These are phyloP conservation scores for Naganishia vishniacii DNA, from an alignment of 768 basidiomycete genomes.

Conservation along the genomic window DNA sequence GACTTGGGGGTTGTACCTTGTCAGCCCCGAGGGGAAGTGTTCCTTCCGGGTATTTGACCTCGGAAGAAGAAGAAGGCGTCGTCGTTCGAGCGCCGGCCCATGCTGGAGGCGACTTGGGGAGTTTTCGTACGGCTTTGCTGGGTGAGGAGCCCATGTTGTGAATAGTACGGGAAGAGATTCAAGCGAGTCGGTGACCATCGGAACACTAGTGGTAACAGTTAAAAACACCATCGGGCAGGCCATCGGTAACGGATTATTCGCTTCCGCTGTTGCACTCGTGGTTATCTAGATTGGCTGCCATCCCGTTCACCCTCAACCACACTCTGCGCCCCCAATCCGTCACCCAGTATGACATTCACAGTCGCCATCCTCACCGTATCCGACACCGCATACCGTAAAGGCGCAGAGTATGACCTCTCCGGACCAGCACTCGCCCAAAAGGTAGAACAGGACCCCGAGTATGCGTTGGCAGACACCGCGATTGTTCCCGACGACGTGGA, in stretches of 20 bases:
- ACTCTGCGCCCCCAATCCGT: neutral
- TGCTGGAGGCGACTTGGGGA: conserved; percentile 36
- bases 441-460: conserved; percentile 15
- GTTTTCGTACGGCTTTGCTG: conserved; percentile 39
- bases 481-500: conserved; percentile 66
- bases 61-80: too few relatives aligned
- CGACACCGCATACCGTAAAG: conserved; percentile 20
- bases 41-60: conserved; percentile 22
- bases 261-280: too few relatives aligned
- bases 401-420: conserved; percentile 18
- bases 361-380: conserved; percentile 17
- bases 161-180: too few relatives aligned
- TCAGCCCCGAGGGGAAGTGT: conserved; percentile 3
- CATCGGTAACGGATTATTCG: too few relatives aligned
- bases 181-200: neutral
- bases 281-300: too few relatives aligned
- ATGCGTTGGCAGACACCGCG: conserved; percentile 6
- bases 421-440: conserved; percentile 15
- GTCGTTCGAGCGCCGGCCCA: conserved; percentile 35
- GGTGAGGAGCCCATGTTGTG: conserved; percentile 42
- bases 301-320: too few relatives aligned
- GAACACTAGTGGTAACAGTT: neutral
- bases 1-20: conserved; percentile 10
- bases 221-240: too few relatives aligned
- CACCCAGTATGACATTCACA: conserved; percentile 2